Base-by-base conservation (phyloP, 1,139 yeast genomes). In the Blastobotrys malaysiensis region DNA sequence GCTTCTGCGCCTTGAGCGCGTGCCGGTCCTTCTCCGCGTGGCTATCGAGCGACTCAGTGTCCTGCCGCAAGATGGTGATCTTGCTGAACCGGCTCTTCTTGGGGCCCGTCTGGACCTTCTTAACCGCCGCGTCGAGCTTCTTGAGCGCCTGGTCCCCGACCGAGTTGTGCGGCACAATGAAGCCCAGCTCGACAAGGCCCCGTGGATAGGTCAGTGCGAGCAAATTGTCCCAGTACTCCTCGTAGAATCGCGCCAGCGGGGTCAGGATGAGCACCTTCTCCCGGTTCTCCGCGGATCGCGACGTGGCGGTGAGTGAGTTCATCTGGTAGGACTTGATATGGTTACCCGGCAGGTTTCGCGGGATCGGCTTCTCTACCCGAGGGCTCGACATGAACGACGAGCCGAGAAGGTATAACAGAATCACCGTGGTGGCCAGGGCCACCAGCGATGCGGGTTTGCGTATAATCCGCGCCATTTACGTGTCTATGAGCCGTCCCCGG, bases 21-120 rank as follows among this genome's bases (percentile, higher is more conserved):
- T 83, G 88, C 68, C 97, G 80, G 61, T 88, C 96, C 70, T 87
- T 86, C 68, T 89, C 87, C 56, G 82, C 76, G 59, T 68, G 66
- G 31, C 66, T 62, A 49, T 77, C 80, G 60, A 87, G 78, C 9
- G 93, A 83, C 53, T 82, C 84, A 43, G 93, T 82, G 69, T 93
- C 98, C 73, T 93, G 98, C 70, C 98, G 82, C 67, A 93, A 77
- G 48, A 93, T 85, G 26, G 96, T 86, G 60, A 93, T 80, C 67
- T 89, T 88, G 55, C 85, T 82, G 69, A 86, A 91, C 65, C 86
- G 77, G 60, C 78, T 74, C 59, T 75, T 77, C 61, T 81, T 80
- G 46, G 79, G 74, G 26, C 79, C 79, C 36, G 80, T 74, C 69
- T 87, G 90, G 39, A 80, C 75, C 66, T 78, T 81, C 64, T 87